A percentile compares a stretch with the other conserved stretches of the same genome.
Conservation (phyloP, 164 flowering plant genomes). For the Vitis rotundifolia region DNA sequence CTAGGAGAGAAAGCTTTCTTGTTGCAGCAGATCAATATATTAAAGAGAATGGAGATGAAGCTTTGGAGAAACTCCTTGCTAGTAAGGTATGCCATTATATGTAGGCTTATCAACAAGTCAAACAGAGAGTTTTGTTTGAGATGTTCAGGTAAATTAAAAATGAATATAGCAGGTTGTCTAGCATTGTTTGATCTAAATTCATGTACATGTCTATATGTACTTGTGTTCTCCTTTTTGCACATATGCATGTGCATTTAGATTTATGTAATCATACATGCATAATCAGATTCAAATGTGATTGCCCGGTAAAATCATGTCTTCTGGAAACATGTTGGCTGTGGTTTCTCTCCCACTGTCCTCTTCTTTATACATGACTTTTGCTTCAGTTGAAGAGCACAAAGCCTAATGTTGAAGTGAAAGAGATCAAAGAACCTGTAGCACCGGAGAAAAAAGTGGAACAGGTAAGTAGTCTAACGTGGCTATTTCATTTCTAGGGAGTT, state of each 20-base stretch:
- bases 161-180: too few species aligned
- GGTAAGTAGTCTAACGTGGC: not conserved
- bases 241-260: too few species aligned
- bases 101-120: not conserved
- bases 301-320: not conserved
- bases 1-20: constrained; percentile 9
- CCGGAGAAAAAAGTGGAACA: not conserved
- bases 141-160: too few species aligned
- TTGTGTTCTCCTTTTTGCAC: too few species aligned
- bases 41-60: constrained; percentile 23
- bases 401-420: not conserved
- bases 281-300: too few species aligned
- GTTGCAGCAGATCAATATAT: constrained; percentile 16
- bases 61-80: constrained; percentile 22
- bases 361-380: not conserved
- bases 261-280: too few species aligned
- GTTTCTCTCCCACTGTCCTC: too few species aligned
- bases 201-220: too few species aligned
- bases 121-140: too few species aligned
- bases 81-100: constrained; percentile 10
- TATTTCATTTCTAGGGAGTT: not conserved
- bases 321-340: too few species aligned
- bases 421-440: not conserved
- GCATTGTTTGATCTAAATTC: too few species aligned
- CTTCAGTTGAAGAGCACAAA: not conserved